Conservation (phyloP, 139 green algal genomes). For the Prasinococcaceae sp. region DNA sequence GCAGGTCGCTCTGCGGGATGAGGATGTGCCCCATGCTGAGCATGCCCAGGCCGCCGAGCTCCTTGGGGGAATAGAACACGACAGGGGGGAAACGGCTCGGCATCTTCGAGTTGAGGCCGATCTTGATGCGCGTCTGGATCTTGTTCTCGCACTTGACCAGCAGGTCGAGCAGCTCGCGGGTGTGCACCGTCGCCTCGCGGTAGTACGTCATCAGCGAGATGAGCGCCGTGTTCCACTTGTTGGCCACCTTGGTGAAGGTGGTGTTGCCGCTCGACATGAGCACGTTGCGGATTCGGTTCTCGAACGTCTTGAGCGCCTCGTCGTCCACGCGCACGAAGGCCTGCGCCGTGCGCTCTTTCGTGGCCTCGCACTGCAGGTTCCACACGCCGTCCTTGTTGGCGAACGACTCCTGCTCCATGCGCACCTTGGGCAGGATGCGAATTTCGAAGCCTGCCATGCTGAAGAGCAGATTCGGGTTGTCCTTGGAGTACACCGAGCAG, state of each 20-base stretch:
- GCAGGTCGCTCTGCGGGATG: conserved; percentile 83
- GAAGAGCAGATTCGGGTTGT: conserved; percentile 99
- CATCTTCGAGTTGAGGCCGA: conserved; percentile 97
- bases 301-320: conserved; percentile 90
- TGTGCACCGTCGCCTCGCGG: conserved; percentile 83
- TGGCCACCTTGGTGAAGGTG: conserved; percentile 99
- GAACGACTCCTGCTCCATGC: conserved; percentile 79
- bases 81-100: conserved; percentile 77
- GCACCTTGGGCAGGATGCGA: conserved; percentile 89
- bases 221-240: conserved; percentile 98
- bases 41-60: conserved; percentile 98
- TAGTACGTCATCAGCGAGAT: conserved; percentile 92
- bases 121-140: conserved; percentile 97
- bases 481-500: conserved; percentile 81
- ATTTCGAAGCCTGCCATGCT: conserved; percentile 95
- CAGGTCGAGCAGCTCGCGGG: conserved; percentile 95
- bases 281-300: conserved; percentile 89
- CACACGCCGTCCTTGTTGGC: conserved; percentile 90
- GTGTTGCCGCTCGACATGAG: conserved; percentile 93
- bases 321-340: conserved; percentile 93
- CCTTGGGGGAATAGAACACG: conserved; percentile 92
- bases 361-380: conserved; percentile 90
- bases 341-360: conserved; percentile 90
- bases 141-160: conserved; percentile 99
- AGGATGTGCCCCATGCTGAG: conserved; percentile 99